Base-by-base conservation (phyloP, 306 rosid genomes). In the Malus asiatica region DNA sequence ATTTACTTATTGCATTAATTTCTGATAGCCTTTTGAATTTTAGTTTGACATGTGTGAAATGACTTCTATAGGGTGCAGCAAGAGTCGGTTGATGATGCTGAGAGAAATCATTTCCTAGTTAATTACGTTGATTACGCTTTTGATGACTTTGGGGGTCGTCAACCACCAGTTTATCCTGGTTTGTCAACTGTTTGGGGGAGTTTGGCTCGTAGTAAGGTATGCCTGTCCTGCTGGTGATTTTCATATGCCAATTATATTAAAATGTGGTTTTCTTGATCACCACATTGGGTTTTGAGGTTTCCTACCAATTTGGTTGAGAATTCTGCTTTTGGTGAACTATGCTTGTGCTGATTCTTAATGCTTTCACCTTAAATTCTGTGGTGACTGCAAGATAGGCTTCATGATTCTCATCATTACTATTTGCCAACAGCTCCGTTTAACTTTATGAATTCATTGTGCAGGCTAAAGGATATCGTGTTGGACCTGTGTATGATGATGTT, bases 391-490 rank as follows among this genome's bases (percentile, higher is more conserved):
- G 19, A 25, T 60, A 33, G 27, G 68, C 19, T n/a, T 60, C 51
- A 60, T 10, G 42, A 40, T 42, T 57, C 67, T 71, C 59, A 63
- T 74, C 81, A 20, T 30, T 82, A 69, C 65, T 77, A 75, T 35
- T 52, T 76, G 58, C 72, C 51, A 55, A 51, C 73, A 29, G 57
- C 77, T 35, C 40, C 38, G 18, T 64, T 87, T 4, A 77, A 38
- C 68, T 55, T 15, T 75, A 52, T 74, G 76, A 27, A 52, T 71
- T 80, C 60, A 32, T 76, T 81, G 71, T 90, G 88, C 87, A 95
- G 99, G 99, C 99, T 74, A 95, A 95, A 88, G 99, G 99, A 68
- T 95, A 95, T 77, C 99, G 99, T 75, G 99, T 95, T 80, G 99
- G 99, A 77, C 99, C 99, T 35, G 99, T 95, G 25, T 95, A 95